Percentiles rank a stretch among this genome's conserved stretches.
Conservation (phyloP, 2,329 filamentous ascomycete species). For the Colletotrichum lupini region DNA sequence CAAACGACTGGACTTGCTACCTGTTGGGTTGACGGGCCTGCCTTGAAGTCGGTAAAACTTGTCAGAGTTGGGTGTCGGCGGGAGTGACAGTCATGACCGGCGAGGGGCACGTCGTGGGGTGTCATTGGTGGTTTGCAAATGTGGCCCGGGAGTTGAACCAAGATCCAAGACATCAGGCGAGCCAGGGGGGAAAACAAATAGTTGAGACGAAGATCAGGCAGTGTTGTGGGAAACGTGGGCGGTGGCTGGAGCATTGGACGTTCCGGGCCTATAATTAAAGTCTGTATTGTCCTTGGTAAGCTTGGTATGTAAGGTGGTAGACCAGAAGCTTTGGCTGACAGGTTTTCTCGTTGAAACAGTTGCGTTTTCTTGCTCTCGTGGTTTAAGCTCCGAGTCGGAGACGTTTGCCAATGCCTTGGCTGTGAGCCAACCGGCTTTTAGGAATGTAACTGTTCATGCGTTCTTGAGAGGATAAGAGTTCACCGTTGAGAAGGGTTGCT, state of each 20-base stretch:
- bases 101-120: constrained; percentile 2
- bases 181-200: not conserved
- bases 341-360: constrained; percentile 23
- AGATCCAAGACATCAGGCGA: constrained; percentile 26
- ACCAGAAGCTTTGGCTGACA: not conserved
- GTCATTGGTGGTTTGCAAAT: constrained; percentile 10
- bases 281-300: not conserved
- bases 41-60: constrained; percentile 10
- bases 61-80: constrained; percentile 16
- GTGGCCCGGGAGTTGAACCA: not conserved
- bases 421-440: not conserved
- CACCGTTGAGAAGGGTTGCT: not conserved
- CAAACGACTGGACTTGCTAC: not conserved
- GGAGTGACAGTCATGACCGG: constrained; percentile 20
- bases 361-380: not conserved
- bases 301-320: not conserved
- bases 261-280: constrained; percentile 22
- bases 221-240: constrained; percentile 24
- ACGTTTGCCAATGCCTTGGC: not conserved
- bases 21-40: not conserved
- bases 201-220: constrained; percentile 35
- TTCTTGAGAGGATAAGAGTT: not conserved
- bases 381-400: constrained; percentile 17
- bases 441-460: not conserved
- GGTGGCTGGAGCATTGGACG: constrained; percentile 18